A percentile compares a stretch with the other conserved stretches of the same genome.
phyloP scores from a whole-genome alignment of 768 basidiomycete genomes.

The Leccinum arenicola region DNA sequence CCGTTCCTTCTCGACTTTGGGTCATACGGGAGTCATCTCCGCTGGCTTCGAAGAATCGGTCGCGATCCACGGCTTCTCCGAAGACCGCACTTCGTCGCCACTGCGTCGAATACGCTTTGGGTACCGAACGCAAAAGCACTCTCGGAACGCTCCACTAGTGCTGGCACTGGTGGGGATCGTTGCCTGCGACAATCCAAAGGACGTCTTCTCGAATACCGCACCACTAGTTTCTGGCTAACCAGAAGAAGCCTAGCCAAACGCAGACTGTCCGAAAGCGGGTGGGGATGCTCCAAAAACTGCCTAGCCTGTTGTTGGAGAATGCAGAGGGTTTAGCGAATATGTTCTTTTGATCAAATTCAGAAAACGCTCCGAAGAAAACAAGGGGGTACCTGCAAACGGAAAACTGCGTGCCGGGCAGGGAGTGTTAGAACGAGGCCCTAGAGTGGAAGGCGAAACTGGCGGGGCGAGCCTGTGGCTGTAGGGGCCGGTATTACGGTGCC shows the following conservation, averaged over 20 bases:
- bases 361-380: no score
- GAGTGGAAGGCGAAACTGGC: no score
- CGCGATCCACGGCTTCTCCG: constrained; percentile 23
- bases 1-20: neutral
- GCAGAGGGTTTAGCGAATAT: neutral
- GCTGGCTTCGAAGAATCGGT: constrained; percentile 9
- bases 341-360: no score
- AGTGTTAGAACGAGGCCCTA: no score
- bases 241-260: constrained; percentile 39
- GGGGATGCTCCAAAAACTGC: constrained; percentile 30
- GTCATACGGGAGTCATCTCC: constrained; percentile 6
- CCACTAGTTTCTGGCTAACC: constrained; percentile 15
- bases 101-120: constrained; percentile 29
- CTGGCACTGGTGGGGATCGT: constrained; percentile 6
- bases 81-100: constrained; percentile 14
- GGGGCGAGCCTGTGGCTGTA: no score
- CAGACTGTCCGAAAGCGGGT: constrained; percentile 36
- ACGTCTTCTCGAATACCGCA: constrained; percentile 22
- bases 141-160: constrained; percentile 31
- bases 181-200: constrained; percentile 15
- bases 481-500: no score
- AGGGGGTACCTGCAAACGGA: no score
- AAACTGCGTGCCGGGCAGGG: no score
- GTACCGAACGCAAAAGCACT: constrained; percentile 31
- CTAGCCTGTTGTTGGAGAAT: constrained; percentile 33